Percentiles rank a stretch among this genome's conserved stretches.
These are phyloP conservation scores for Pichia rugopelliculosa DNA, from an alignment of 805 yeast genomes.

Conservation along the genomic window DNA sequence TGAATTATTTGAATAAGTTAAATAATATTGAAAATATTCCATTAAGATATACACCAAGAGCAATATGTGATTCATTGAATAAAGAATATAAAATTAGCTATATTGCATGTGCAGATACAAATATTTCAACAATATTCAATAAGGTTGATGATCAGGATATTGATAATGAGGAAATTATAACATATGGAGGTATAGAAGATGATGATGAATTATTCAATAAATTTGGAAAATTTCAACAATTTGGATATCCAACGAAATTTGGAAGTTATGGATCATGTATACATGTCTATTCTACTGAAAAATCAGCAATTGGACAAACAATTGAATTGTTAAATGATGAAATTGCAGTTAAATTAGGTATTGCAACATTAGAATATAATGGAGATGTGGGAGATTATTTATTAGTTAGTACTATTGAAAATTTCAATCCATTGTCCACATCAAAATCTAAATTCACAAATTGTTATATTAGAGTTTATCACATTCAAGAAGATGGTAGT, in stretches of 20 bases:
- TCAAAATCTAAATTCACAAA: conserved; percentile 11
- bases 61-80: conserved; percentile 27
- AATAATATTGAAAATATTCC: conserved; percentile 31
- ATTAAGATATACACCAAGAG: conserved; percentile 46
- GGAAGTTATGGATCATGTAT: conserved; percentile 46
- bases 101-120: conserved; percentile 40
- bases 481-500: conserved; percentile 28
- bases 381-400: conserved; percentile 30
- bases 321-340: conserved; percentile 37
- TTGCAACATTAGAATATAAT: conserved; percentile 25
- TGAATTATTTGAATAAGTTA: conserved; percentile 18
- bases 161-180: conserved; percentile 18
- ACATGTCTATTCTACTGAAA: conserved; percentile 37
- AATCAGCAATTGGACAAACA: conserved; percentile 32
- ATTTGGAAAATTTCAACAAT: conserved; percentile 36
- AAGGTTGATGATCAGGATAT: conserved; percentile 3
- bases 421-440: conserved; percentile 24
- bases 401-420: conserved; percentile 37
- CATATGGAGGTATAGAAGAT: conserved; percentile 21
- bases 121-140: conserved; percentile 28
- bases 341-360: conserved; percentile 35
- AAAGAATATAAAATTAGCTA: conserved; percentile 24
- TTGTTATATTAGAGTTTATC: conserved; percentile 32
- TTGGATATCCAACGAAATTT: conserved; percentile 32
- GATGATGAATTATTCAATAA: conserved; percentile 11